A percentile compares a stretch with the other conserved stretches of the same genome.
Evolutionary conservation across 2,329 filamentous ascomycete species (phyloP).

Genomic region (Cladosporium sp.): DNA sequence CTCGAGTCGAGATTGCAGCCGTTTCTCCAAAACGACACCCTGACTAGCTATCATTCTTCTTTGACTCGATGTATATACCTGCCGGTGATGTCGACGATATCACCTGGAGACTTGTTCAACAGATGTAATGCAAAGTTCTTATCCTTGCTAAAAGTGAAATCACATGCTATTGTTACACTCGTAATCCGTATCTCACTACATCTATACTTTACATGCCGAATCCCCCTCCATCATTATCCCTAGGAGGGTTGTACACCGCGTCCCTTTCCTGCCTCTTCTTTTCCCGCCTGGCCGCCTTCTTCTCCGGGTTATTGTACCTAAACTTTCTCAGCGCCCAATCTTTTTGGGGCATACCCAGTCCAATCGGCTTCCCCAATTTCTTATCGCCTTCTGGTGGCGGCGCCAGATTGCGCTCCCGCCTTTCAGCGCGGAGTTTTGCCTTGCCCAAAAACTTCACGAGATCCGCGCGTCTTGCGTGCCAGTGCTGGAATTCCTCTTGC

Average conservation of each 20-base stretch:
- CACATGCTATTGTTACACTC: neutral
- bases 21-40: neutral
- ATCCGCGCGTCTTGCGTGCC: slow-evolving; percentile 25
- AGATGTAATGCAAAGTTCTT: neutral
- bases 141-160: neutral
- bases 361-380: slow-evolving; percentile 4
- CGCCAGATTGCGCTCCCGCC: neutral
- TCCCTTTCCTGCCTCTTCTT: slow-evolving; percentile 6
- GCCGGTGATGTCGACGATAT: neutral
- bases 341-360: neutral
- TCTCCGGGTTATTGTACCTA: slow-evolving; percentile 4
- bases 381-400: slow-evolving; percentile 3
- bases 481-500: slow-evolving; percentile 21
- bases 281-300: slow-evolving; percentile 4
- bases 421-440: slow-evolving; percentile 15
- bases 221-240: neutral
- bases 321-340: slow-evolving; percentile 4
- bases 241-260: neutral
- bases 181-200: neutral
- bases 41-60: neutral
- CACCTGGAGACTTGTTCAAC: neutral
- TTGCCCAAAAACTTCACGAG: slow-evolving; percentile 25
- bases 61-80: neutral
- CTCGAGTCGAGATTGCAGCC: neutral
- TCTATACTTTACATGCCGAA: neutral